Evolutionary conservation across 129 eudicot species (phyloP).

Genomic region (Lonicera japonica): DNA sequence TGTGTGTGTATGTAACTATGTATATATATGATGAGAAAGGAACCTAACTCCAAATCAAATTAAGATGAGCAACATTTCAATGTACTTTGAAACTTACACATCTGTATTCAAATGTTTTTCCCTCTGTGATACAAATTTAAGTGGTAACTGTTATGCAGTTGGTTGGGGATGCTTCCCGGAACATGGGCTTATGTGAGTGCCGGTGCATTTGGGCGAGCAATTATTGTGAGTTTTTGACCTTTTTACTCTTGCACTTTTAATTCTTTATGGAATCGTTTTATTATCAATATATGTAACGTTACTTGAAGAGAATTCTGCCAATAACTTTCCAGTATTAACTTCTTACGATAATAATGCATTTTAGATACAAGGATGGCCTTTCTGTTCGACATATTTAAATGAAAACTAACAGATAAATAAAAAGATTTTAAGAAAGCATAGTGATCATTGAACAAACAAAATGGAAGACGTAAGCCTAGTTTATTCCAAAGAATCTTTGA

Average conservation of each 20-base stretch:
- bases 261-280: background rate
- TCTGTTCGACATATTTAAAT: no score
- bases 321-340: no score
- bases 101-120: background rate
- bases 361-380: no score
- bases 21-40: no score
- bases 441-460: background rate
- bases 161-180: conserved; percentile 99
- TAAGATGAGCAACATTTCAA: background rate
- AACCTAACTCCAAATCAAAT: no score
- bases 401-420: no score
- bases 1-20: no score
- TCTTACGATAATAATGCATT: no score
- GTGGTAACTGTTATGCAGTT: conserved; percentile 43
- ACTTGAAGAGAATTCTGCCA: no score
- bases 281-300: background rate
- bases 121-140: conserved; percentile 2
- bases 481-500: no score
- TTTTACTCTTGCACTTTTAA: background rate
- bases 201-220: conserved; percentile 99
- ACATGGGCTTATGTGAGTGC: conserved; percentile 99
- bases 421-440: no score
- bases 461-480: background rate
- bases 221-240: conserved; percentile 60
- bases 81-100: background rate